These are phyloP conservation scores for Mycena filopes DNA, from an alignment of 768 basidiomycete species.

Conservation along the genomic window DNA sequence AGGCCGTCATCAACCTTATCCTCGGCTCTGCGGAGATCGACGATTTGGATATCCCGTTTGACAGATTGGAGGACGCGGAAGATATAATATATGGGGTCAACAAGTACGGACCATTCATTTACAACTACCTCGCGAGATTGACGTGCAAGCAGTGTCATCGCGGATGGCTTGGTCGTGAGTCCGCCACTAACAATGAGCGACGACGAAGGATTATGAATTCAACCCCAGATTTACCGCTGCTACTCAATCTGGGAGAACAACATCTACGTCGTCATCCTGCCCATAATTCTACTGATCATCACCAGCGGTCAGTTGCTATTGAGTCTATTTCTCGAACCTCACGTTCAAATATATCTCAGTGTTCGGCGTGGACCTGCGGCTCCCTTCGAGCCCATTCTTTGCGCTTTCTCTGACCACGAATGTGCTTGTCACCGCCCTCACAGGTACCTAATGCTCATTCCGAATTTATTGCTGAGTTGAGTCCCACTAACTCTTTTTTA, in stretches of 20 bases:
- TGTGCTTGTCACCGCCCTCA: too few relatives aligned
- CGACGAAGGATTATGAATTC: background rate
- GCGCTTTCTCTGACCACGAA: too few relatives aligned
- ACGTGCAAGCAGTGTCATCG: constrained; percentile 37
- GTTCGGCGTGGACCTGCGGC: too few relatives aligned
- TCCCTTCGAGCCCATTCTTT: too few relatives aligned
- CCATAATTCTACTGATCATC: constrained; percentile 39
- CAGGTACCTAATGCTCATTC: too few relatives aligned
- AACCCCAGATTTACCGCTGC: constrained; percentile 46
- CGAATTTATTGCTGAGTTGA: too few relatives aligned
- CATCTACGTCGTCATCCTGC: constrained; percentile 41
- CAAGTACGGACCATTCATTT: constrained; percentile 39
- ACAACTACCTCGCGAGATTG: constrained; percentile 2
- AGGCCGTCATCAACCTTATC: constrained; percentile 41
- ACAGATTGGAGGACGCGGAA: constrained; percentile 38
- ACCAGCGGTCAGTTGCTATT: constrained; percentile 36
- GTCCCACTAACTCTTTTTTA: too few relatives aligned
- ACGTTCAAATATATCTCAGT: background rate
- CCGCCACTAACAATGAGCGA: background rate
- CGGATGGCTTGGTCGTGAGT: constrained; percentile 44
- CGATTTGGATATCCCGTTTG: constrained; percentile 38
- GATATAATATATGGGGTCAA: constrained; percentile 44
- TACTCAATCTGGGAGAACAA: constrained; percentile 44
- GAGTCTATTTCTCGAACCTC: background rate
- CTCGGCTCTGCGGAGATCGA: constrained; percentile 41